Conservation (phyloP, 2,329 filamentous ascomycete genomes). For the Rhynchosporium secalis region DNA sequence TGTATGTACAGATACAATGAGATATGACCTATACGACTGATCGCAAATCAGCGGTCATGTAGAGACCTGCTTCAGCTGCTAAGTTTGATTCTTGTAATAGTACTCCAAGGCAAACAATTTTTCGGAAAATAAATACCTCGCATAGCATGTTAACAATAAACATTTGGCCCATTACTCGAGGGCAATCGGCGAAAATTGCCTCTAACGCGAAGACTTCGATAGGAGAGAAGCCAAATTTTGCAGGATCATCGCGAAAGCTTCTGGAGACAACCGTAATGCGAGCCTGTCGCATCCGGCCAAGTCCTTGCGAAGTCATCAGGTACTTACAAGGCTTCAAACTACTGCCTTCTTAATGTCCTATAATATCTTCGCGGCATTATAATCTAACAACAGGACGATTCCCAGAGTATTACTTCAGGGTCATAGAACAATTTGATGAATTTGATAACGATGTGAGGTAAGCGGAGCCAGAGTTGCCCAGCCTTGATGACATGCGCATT, state of each 20-base stretch:
- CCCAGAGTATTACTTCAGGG: too few species aligned
- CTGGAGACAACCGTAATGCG: too few species aligned
- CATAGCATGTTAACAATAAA: slow-evolving; percentile 5
- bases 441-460: background rate
- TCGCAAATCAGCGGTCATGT: background rate
- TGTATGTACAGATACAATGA: background rate
- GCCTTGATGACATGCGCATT: background rate
- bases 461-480: background rate
- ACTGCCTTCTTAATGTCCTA: too few species aligned
- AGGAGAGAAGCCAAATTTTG: background rate
- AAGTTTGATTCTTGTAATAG: background rate
- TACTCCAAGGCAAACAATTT: too few species aligned
- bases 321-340: background rate
- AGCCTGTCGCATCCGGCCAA: background rate
- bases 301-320: background rate
- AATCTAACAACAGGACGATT: too few species aligned
- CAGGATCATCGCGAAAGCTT: background rate
- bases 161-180: background rate
- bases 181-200: too few species aligned
- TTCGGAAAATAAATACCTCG: background rate
- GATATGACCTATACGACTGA: background rate
- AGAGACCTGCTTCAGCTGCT: background rate
- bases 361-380: too few species aligned
- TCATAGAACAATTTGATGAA: too few species aligned
- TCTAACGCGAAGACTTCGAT: too few species aligned